These are phyloP conservation scores for Globisporangium carolinianum DNA, from an alignment of 352 stramenopile species.

Conservation along the genomic window DNA sequence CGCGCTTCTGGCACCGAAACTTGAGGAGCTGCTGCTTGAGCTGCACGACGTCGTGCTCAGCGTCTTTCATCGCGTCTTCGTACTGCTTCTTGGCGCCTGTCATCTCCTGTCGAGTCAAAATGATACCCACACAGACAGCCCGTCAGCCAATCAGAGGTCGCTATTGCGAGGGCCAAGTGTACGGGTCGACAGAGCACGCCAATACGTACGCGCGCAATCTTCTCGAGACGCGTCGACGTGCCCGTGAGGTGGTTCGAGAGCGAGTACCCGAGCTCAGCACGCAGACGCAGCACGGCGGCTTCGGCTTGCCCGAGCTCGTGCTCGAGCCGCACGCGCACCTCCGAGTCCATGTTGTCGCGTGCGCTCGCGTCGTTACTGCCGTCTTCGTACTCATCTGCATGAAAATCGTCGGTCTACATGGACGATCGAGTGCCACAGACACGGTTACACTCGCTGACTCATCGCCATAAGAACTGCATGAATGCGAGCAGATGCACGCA, in stretches of 20 bases:
- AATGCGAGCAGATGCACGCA: background rate
- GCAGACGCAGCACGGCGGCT: constrained; percentile 57
- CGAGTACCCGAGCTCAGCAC: constrained; percentile 68
- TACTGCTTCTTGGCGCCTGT: constrained; percentile 57
- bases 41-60: constrained; percentile 41
- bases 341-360: constrained; percentile 36
- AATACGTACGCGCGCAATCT: constrained; percentile 42
- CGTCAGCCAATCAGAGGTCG: background rate
- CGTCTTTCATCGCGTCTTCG: constrained; percentile 52
- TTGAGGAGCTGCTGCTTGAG: constrained; percentile 71
- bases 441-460: no score
- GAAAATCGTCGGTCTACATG: constrained; percentile 57
- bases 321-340: constrained; percentile 43
- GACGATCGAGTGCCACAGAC: no score
- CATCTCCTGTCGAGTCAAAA: constrained; percentile 38
- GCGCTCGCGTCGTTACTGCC: background rate
- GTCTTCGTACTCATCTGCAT: constrained; percentile 24
- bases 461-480: background rate
- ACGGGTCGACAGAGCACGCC: no score
- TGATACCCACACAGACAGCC: background rate
- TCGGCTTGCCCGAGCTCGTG: constrained; percentile 71
- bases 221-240: constrained; percentile 66
- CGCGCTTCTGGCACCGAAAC: constrained; percentile 68
- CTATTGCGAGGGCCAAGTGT: no score
- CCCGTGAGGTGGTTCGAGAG: constrained; percentile 69